These are phyloP conservation scores for Kodamaea sp. DNA, from an alignment of 1,139 yeast species.

Conservation along the genomic window DNA sequence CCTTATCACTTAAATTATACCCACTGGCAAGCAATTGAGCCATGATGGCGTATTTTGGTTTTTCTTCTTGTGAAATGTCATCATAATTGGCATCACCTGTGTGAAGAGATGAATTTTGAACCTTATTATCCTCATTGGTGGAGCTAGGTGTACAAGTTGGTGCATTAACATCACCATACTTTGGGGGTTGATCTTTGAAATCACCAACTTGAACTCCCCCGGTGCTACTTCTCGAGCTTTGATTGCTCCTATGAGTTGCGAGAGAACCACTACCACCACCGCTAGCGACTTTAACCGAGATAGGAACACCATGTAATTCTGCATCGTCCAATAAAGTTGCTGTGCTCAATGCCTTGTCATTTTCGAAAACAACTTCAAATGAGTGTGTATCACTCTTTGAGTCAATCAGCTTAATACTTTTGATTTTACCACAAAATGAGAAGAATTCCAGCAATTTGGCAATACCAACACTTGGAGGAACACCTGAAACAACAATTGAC, in stretches of 20 bases:
- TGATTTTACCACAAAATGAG: conserved; percentile 72
- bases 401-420: conserved; percentile 36
- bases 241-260: conserved; percentile 6
- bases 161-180: conserved; percentile 8
- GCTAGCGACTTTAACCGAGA: conserved; percentile 32
- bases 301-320: conserved; percentile 58
- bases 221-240: conserved; percentile 3
- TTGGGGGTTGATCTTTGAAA: conserved; percentile 16
- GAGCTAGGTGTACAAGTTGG: conserved; percentile 4
- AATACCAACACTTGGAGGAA: conserved; percentile 52
- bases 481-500: conserved; percentile 9
- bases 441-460: conserved; percentile 66
- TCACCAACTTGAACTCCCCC: conserved; percentile 20
- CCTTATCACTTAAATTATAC: conserved; percentile 59
- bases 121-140: conserved; percentile 21
- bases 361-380: conserved; percentile 52
- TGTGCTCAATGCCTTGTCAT: conserved; percentile 64
- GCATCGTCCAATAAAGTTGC: conserved; percentile 73
- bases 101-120: conserved; percentile 17
- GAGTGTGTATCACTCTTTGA: conserved; percentile 26
- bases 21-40: conserved; percentile 77
- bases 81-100: conserved; percentile 35
- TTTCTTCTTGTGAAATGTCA: conserved; percentile 70
- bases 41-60: conserved; percentile 71
- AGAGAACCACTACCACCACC: conserved; percentile 1